Percentiles rank a stretch among this genome's conserved stretches.
phyloP scores from a whole-genome alignment of 2,329 filamentous ascomycete genomes.

The Hymenoscyphus linearis region DNA sequence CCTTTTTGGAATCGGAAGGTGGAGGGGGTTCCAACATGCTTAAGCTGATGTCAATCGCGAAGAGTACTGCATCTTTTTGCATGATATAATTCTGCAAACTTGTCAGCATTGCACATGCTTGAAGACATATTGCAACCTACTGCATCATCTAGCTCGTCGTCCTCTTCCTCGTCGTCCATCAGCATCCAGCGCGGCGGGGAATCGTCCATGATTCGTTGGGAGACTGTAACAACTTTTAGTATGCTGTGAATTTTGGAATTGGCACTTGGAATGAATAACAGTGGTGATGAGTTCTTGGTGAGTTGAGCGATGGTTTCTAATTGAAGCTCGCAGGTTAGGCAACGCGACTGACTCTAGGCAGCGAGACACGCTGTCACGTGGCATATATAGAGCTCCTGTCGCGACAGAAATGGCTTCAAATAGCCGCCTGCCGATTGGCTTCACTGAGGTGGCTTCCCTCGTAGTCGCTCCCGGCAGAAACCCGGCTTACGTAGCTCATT shows the following conservation, averaged over 20 bases:
- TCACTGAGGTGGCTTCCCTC: background rate
- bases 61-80: conserved; percentile 95
- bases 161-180: conserved; percentile 61
- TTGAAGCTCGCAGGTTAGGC: background rate
- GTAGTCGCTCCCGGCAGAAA: background rate
- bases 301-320: background rate
- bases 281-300: background rate
- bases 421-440: background rate
- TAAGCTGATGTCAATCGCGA: conserved; percentile 85
- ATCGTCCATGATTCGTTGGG: conserved; percentile 17
- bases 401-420: background rate
- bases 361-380: background rate
- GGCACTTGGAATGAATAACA: too few relatives aligned
- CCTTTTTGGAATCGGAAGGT: conserved; percentile 64
- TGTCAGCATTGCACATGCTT: conserved; percentile 10
- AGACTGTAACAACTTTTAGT: background rate
- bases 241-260: background rate
- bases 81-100: conserved; percentile 70
- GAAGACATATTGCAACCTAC: conserved; percentile 33
- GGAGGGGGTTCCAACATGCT: conserved; percentile 75
- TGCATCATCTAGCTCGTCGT: conserved; percentile 62
- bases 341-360: background rate
- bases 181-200: conserved; percentile 18
- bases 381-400: too few relatives aligned
- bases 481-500: background rate